phyloP scores from a whole-genome alignment of 345 rosid species.

The Eucalyptus coolabah region DNA sequence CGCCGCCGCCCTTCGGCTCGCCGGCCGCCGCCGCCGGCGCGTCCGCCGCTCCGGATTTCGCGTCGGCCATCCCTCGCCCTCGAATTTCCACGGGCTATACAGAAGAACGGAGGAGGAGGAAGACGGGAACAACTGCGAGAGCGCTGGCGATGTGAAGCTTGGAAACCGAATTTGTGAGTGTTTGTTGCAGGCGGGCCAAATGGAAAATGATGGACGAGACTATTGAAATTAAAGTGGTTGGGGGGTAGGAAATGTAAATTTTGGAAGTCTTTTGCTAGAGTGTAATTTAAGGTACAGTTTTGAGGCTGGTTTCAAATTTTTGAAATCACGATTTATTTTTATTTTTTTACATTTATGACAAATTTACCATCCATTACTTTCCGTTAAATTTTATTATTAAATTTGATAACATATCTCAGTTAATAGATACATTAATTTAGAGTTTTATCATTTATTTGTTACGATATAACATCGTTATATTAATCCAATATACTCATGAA shows the following conservation, averaged over 20 bases:
- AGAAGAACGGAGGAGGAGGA: neutral
- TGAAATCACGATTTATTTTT: neutral
- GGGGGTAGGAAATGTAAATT: neutral
- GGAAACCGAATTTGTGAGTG: neutral
- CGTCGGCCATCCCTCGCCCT: neutral
- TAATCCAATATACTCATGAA: too few species aligned
- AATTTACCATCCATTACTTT: accelerated
- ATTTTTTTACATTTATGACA: accelerated
- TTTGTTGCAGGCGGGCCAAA: neutral
- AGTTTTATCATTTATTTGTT: too few species aligned
- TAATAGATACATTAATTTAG: too few species aligned
- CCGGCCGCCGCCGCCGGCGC: neutral
- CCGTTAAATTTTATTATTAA: accelerated
- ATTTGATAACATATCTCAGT: accelerated
- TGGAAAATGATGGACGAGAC: neutral
- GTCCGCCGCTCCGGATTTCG: neutral
- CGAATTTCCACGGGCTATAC: neutral
- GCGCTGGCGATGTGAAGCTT: neutral
- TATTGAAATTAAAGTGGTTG: neutral
- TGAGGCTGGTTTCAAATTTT: neutral
- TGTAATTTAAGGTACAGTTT: neutral
- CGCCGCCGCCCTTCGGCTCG: neutral
- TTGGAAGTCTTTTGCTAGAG: neutral
- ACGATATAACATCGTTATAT: too few species aligned
- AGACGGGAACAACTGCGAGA: neutral